Evolutionary conservation across 768 basidiomycete genomes (phyloP).

Genomic region (Suillus americanus): DNA sequence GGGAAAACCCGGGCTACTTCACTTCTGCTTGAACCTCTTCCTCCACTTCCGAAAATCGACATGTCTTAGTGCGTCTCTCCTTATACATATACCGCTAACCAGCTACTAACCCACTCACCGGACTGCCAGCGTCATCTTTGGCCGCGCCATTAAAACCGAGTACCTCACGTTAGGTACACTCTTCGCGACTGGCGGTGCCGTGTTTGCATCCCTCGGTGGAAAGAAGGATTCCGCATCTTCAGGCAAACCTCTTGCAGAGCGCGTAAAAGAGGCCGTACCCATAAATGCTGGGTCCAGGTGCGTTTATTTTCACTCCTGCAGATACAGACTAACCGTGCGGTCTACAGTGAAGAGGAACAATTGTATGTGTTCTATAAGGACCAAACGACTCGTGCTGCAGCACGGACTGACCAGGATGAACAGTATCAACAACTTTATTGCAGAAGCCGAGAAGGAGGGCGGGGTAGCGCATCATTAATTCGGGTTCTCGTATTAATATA

Average conservation of each 20-base stretch:
- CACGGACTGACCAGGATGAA: conserved; percentile 47
- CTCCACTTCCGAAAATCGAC: conserved; percentile 18
- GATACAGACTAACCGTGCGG: conserved; percentile 11
- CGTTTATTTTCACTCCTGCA: conserved; percentile 27
- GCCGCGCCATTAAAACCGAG: conserved; percentile 80
- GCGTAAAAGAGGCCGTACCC: conserved; percentile 64
- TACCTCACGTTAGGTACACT: conserved; percentile 74
- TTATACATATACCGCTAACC: conserved; percentile 7
- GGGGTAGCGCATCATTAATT: conserved; percentile 37
- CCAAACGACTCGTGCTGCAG: conserved; percentile 21
- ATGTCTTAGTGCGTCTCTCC: conserved; percentile 45
- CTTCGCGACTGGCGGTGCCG: conserved; percentile 52
- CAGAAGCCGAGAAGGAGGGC: conserved; percentile 79
- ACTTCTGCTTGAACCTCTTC: conserved; percentile 14
- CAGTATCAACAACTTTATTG: conserved; percentile 80
- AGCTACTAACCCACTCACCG: neutral
- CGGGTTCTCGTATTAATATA: neutral
- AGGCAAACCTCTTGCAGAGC: conserved; percentile 46
- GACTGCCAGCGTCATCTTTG: conserved; percentile 62
- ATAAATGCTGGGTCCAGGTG: conserved; percentile 69
- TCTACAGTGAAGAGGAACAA: conserved; percentile 73
- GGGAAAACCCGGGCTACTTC: conserved; percentile 24
- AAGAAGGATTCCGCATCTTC: conserved; percentile 45
- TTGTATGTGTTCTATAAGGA: conserved; percentile 56
- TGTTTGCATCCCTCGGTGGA: conserved; percentile 55